Conservation (phyloP, 139 green algal species). For the Chlamydomonas eustigma region DNA sequence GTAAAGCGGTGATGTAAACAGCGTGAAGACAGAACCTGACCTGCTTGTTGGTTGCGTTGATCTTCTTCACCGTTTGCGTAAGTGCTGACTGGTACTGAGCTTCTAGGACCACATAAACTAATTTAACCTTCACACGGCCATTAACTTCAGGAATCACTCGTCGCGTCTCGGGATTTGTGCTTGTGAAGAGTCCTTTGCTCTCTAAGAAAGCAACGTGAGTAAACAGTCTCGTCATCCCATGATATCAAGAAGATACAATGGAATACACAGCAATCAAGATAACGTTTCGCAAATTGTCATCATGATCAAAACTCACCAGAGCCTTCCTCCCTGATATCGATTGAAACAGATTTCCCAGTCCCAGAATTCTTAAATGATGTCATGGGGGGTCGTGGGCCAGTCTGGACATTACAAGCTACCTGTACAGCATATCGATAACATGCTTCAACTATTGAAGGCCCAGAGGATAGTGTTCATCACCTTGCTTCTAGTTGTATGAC, state of each 20-base stretch:
- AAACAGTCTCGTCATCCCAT: neutral
- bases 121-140: constrained; percentile 71
- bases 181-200: constrained; percentile 82
- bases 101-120: constrained; percentile 98
- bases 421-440: constrained; percentile 8
- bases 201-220: neutral
- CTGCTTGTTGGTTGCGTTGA: constrained; percentile 83
- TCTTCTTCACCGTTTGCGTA: constrained; percentile 76
- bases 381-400: constrained; percentile 32
- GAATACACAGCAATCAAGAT: neutral
- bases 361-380: constrained; percentile 29
- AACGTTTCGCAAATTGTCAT: neutral
- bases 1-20: too few species aligned
- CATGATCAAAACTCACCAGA: neutral
- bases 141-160: constrained; percentile 66
- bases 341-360: constrained; percentile 26
- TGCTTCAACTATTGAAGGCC: neutral
- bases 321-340: constrained; percentile 48
- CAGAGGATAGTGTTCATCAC: neutral
- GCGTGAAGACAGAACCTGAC: constrained; percentile 21
- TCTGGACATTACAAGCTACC: constrained; percentile 52
- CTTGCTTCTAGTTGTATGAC: neutral
- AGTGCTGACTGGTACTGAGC: constrained; percentile 96
- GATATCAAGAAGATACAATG: neutral
- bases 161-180: constrained; percentile 83